Base-by-base conservation (phyloP, 83 land plant species). In the Diphasiastrum complanatum region DNA sequence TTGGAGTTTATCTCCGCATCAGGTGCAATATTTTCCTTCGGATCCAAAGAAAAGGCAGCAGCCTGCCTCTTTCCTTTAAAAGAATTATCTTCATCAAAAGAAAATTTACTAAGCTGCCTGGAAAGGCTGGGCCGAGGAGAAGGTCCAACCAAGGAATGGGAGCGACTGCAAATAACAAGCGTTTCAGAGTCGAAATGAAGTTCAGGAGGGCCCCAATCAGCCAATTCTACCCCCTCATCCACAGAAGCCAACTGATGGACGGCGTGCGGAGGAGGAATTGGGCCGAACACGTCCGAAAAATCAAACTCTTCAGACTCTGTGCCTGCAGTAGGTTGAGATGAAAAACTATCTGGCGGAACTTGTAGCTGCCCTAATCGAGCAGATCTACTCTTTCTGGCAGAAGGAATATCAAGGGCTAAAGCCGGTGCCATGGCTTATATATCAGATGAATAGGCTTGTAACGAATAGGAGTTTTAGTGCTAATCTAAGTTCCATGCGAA, bases 101-200 rank as follows among this genome's bases (percentile, higher is more conserved):
- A 60, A 18, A 76, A 79, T 61, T 67, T 78, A 71, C 78, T 72
- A 37, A 68, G 76, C 58, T 67, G 74, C 66, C 78, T 47, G 43
- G 79, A 48, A 26, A 79, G 66, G 24, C 74, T 67, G 11, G 78
- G 69, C 51, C 70, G 66, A 34, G 82, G 45, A 0, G 87, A 70
- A 3, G 96, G 97, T 3, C 97, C 97, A 26, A 85, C 91, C 52
- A 92, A 52, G 19, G 97, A 92, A 60, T 92, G 96, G 28, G 97
- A 88, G 4, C 97, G 86, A 45, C 45, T 73, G 51, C 34, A 47
- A 12, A 92, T 74, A 1, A 85, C 79, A 23, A 61, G 81, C 23
- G 90, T 91, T 33, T 85, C 97, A 3, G 12, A 20, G 12, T 18
- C 55, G 20, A n/a, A 37, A 5, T 5, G 25, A 16, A 58, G 18